Evolutionary conservation across 2,329 filamentous ascomycete genomes (phyloP).

Genomic region (Lasiodiplodia citricola): DNA sequence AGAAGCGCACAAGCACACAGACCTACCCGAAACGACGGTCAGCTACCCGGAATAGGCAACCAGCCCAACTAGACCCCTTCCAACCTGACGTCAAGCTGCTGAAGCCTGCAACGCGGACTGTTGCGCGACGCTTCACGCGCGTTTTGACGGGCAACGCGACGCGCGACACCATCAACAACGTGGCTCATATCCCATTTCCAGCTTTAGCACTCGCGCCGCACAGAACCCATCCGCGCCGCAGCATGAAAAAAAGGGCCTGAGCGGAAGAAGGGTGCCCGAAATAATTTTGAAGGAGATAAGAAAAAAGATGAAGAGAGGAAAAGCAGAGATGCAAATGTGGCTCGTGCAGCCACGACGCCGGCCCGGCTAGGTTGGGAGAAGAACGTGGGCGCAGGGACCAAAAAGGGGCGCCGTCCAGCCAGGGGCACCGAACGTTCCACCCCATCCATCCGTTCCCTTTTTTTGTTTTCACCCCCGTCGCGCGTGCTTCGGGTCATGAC

Average conservation of each 20-base stretch:
- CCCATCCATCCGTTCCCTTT: neutral
- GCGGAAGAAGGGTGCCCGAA: neutral
- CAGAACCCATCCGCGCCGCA: neutral
- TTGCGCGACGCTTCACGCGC: neutral
- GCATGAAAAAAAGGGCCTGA: neutral
- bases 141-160: neutral
- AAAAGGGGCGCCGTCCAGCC: neutral
- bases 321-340: neutral
- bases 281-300: neutral
- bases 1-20: neutral
- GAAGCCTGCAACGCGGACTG: constrained; percentile 1
- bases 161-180: neutral
- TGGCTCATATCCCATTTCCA: neutral
- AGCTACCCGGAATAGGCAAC: constrained; percentile 13
- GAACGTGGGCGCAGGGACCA: constrained; percentile 19
- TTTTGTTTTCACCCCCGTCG: neutral
- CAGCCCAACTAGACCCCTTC: neutral
- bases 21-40: neutral
- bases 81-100: neutral
- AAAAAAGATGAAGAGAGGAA: neutral
- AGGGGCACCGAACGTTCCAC: neutral
- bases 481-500: neutral
- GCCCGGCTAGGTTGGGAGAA: neutral
- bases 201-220: neutral
- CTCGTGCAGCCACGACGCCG: neutral